Conservation (phyloP, 1,284 basidiomycete species). For the Microbotryum intermedium region DNA sequence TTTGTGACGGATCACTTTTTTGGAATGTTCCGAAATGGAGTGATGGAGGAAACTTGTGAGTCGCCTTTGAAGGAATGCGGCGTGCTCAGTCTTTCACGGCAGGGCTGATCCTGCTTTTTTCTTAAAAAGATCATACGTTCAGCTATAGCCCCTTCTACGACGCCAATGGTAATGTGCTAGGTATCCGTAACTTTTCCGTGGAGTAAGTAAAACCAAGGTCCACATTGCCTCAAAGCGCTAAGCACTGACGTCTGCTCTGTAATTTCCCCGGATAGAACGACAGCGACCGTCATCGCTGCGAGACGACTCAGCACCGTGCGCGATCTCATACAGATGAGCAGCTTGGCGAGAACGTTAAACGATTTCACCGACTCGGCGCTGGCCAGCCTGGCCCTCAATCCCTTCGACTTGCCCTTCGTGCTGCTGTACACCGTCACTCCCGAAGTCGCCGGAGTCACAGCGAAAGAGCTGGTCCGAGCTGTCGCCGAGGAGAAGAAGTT, state of each 20-base stretch:
- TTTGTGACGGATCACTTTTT: constrained; percentile 24
- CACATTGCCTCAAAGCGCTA: background rate
- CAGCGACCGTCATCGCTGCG: constrained; percentile 27
- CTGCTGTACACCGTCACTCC: constrained; percentile 25
- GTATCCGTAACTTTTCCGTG: constrained; percentile 24
- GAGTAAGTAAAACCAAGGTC: constrained; percentile 6
- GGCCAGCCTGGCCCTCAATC: constrained; percentile 16
- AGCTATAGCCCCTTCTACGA: constrained; percentile 23
- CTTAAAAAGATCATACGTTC: constrained; percentile 23
- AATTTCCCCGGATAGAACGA: constrained; percentile 1
- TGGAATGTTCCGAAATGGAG: constrained; percentile 9
- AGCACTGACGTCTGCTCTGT: no score
- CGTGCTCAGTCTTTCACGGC: no score
- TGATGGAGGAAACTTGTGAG: constrained; percentile 21
- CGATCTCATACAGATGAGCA: constrained; percentile 26
- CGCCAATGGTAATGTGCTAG: constrained; percentile 8
- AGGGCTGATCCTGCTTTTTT: no score
- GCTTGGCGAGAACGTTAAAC: constrained; percentile 22
- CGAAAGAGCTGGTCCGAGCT: constrained; percentile 13
- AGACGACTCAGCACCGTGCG: constrained; percentile 25
- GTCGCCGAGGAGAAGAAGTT: background rate
- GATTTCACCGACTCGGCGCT: constrained; percentile 20
- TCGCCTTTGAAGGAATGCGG: no score
- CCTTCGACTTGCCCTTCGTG: constrained; percentile 29
- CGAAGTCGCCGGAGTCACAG: constrained; percentile 3